Conservation (phyloP, 2,329 filamentous ascomycete genomes). For the Penicillium sp. region DNA sequence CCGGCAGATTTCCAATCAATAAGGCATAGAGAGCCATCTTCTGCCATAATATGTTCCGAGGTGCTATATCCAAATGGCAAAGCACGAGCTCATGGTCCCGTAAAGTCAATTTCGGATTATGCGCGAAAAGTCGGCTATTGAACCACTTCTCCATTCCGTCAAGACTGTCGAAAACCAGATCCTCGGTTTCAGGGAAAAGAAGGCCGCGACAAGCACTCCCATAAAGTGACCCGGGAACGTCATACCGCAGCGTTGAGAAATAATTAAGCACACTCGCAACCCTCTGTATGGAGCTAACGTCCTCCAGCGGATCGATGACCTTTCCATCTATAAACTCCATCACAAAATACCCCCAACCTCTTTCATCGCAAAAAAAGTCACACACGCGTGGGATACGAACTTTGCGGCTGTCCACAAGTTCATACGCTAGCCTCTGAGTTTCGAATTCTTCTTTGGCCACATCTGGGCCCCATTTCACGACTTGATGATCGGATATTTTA, state of each 20-base stretch:
- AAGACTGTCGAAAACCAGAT: slow-evolving; percentile 16
- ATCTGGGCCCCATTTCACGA: slow-evolving; percentile 15
- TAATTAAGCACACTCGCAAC: slow-evolving; percentile 15
- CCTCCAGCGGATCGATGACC: slow-evolving; percentile 16
- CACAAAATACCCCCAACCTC: slow-evolving; percentile 19
- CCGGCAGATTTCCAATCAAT: slow-evolving; percentile 26
- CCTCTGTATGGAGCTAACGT: slow-evolving; percentile 7
- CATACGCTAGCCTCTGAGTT: slow-evolving; percentile 13
- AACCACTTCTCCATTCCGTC: slow-evolving; percentile 20
- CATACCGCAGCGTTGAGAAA: slow-evolving; percentile 10
- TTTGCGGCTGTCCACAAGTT: slow-evolving; percentile 14
- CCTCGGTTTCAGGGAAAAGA: slow-evolving; percentile 19
- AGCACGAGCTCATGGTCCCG: slow-evolving; percentile 8
- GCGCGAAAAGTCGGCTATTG: slow-evolving; percentile 18
- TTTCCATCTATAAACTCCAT: slow-evolving; percentile 23
- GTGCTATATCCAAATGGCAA: slow-evolving; percentile 19
- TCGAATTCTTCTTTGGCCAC: slow-evolving; percentile 12
- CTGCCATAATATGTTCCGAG: slow-evolving; percentile 21
- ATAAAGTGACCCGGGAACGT: slow-evolving; percentile 10
- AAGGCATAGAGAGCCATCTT: slow-evolving; percentile 23
- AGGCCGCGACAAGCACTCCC: slow-evolving; percentile 13
- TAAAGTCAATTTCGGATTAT: slow-evolving; percentile 6
- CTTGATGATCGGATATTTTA: slow-evolving; percentile 14
- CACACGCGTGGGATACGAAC: slow-evolving; percentile 18
- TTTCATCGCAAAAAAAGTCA: slow-evolving; percentile 15